phyloP scores from a whole-genome alignment of 345 rosid species.

The Dimocarpus longan region DNA sequence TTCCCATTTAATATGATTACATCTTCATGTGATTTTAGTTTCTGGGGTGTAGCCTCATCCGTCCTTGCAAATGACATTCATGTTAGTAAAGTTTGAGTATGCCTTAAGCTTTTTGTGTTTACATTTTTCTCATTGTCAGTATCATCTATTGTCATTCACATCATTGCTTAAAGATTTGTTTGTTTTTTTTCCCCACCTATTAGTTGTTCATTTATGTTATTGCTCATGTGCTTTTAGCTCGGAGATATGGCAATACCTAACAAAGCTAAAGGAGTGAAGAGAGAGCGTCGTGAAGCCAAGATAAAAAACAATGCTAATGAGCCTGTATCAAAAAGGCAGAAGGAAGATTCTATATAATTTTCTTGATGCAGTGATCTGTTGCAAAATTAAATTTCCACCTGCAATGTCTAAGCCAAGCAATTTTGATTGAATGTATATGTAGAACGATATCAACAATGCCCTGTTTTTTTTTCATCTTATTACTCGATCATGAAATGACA shows the following conservation, averaged over 20 bases:
- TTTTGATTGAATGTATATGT: background rate
- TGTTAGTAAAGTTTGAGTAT: background rate
- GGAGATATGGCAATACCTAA: slow-evolving; percentile 57
- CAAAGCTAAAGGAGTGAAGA: slow-evolving; percentile 86
- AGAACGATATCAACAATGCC: background rate
- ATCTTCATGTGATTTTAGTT: background rate
- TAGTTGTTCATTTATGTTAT: background rate
- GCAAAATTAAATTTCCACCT: background rate
- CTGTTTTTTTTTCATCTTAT: background rate
- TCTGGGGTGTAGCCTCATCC: background rate
- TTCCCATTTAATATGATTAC: too few species aligned
- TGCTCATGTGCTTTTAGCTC: slow-evolving; percentile 38
- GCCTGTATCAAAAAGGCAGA: slow-evolving; percentile 57
- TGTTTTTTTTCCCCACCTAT: background rate
- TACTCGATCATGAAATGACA: too few species aligned
- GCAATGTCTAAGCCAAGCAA: background rate
- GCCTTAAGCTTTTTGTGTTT: background rate
- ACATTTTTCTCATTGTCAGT: background rate
- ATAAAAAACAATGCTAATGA: slow-evolving; percentile 39
- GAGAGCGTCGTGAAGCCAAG: slow-evolving; percentile 89
- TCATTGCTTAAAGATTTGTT: background rate
- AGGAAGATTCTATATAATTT: slow-evolving; percentile 51
- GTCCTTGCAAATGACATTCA: background rate
- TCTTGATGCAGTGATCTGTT: background rate
- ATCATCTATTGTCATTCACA: background rate